Evolutionary conservation across 2,329 filamentous ascomycete species (phyloP), one percentile per base, ranked within the genome.

Genomic region (Arthroderma sp.): DNA sequence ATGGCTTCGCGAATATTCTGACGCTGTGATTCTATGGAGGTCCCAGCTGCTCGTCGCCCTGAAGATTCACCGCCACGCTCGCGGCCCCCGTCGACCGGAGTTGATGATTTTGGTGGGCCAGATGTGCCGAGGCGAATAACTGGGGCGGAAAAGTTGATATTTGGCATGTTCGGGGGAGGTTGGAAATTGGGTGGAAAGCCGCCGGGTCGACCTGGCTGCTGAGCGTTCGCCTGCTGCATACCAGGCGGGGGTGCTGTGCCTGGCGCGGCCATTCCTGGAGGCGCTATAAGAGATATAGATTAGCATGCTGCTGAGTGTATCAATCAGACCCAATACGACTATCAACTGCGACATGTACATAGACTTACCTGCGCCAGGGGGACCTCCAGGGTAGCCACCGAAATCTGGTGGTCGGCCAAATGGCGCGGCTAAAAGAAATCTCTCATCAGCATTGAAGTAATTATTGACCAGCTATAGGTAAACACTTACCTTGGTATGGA

Each of bases 131-230:
- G 75, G 45, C 91, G 84, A 59, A 98, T 96, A 48, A 96, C 87
- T 46, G 89, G 88, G 32, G 91, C 91, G 58, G 85, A 94, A 71
- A 96, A 94, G 70, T 98, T 95, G 71, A 98, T 94, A 62, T 94
- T 93, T 42, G 89, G 87, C 75, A 95, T 85, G 60, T 91, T 94
- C 42, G 84, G 72, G 6, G 89, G 88, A 40, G 86, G 79, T 69
- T 93, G 85, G 66, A 94, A 95, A 64, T 80, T 85, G 47, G 80
- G 71, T 50, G 85, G 86, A 52, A 94, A 80, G 57, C 78, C 80
- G 63, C 77, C 84, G 61, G 84, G 84, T 71, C 84, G 80, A 69
- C 81, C 84, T 68, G 83, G 76, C 70, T 85, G 83, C 56, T 80
- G 74, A 61, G 73, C 72, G 63, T 77, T 84, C 59, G 78, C 72